phyloP scores from a whole-genome alignment of 2,329 filamentous ascomycete genomes.

The Calycina herbarum region DNA sequence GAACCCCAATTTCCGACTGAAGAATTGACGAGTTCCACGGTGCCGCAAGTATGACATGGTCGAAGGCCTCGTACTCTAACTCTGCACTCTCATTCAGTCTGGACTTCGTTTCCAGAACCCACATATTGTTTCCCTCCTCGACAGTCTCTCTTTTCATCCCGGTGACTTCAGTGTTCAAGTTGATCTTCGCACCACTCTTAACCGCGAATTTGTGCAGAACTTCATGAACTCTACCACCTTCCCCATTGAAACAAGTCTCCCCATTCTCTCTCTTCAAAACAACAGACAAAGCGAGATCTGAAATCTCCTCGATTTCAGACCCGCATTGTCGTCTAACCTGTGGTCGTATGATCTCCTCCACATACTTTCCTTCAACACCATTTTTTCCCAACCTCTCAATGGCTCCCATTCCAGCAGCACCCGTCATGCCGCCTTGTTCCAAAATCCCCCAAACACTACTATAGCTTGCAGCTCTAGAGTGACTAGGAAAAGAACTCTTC shows the following conservation, averaged over 20 bases:
- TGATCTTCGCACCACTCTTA: conserved; percentile 14
- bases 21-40: conserved; percentile 14
- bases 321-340: conserved; percentile 21
- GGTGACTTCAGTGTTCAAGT: conserved; percentile 18
- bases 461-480: background rate
- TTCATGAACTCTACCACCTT: conserved; percentile 9
- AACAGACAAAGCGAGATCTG: conserved; percentile 16
- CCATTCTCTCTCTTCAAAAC: conserved; percentile 18
- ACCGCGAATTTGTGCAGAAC: conserved; percentile 15
- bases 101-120: conserved; percentile 11
- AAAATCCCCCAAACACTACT: conserved; percentile 5
- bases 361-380: conserved; percentile 16
- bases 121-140: conserved; percentile 10
- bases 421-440: background rate
- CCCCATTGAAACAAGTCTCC: background rate
- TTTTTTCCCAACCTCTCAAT: conserved; percentile 11
- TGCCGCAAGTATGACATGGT: conserved; percentile 21
- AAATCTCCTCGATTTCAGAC: conserved; percentile 17
- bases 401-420: background rate
- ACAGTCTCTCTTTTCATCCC: conserved; percentile 5
- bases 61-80: conserved; percentile 12
- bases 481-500: background rate
- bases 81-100: background rate
- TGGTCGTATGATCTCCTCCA: conserved; percentile 18
- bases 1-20: background rate